Conservation (phyloP, 805 yeast species). For the Kodamaea fukazawae region DNA sequence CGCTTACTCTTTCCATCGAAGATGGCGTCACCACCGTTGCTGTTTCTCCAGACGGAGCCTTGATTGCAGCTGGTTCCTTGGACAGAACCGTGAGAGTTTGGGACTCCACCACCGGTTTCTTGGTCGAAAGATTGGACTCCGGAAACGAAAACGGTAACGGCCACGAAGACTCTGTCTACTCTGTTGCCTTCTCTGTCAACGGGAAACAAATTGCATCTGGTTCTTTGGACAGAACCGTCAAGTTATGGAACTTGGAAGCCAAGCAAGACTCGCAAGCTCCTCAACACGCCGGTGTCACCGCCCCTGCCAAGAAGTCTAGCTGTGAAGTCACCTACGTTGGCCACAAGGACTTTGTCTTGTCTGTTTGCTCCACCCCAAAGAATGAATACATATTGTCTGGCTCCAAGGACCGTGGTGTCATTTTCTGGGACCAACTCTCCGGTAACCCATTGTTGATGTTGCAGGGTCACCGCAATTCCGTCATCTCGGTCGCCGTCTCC, state of each 20-base stretch:
- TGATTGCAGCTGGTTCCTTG: slow-evolving; percentile 93
- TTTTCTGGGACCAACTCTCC: slow-evolving; percentile 90
- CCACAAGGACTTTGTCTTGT: slow-evolving; percentile 91
- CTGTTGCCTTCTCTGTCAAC: slow-evolving; percentile 88
- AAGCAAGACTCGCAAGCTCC: slow-evolving; percentile 30
- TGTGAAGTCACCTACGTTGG: slow-evolving; percentile 94
- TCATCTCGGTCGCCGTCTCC: slow-evolving; percentile 89
- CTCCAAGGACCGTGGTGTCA: slow-evolving; percentile 94
- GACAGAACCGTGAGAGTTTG: slow-evolving; percentile 95
- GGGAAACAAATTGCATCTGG: slow-evolving; percentile 93
- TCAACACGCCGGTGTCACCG: slow-evolving; percentile 16
- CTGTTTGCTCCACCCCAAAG: slow-evolving; percentile 92
- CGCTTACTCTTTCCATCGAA: slow-evolving; percentile 84
- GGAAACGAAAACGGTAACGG: slow-evolving; percentile 89
- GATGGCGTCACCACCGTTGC: slow-evolving; percentile 99
- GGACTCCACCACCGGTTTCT: slow-evolving; percentile 90
- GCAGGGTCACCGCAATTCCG: slow-evolving; percentile 95
- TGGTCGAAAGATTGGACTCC: slow-evolving; percentile 88
- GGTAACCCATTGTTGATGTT: slow-evolving; percentile 93
- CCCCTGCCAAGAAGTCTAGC: slow-evolving; percentile 40
- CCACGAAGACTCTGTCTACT: slow-evolving; percentile 92
- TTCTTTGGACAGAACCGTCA: slow-evolving; percentile 91
- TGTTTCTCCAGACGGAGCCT: slow-evolving; percentile 90
- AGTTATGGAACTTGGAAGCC: slow-evolving; percentile 87
- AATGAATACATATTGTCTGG: slow-evolving; percentile 90